Evolutionary conservation across 2,329 filamentous ascomycete species (phyloP).

Genomic region (Thermothelomyces thermophilus): DNA sequence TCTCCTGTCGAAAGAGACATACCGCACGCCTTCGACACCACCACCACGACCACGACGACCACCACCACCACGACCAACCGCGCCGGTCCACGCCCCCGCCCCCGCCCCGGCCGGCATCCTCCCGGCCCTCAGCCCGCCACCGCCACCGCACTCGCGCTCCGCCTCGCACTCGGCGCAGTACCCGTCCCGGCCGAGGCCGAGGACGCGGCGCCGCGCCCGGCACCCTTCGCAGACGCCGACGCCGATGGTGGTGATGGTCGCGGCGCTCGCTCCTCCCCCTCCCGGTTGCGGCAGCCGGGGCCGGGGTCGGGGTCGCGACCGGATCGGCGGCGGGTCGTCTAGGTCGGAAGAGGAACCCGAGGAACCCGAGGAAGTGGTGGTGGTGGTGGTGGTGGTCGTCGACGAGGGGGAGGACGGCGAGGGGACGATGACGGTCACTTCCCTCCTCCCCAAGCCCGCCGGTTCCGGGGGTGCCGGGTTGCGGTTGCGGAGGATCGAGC

Average conservation of each 20-base stretch:
- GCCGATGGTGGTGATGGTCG: neutral
- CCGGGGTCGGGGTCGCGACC: neutral
- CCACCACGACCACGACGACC: neutral
- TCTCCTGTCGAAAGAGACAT: neutral
- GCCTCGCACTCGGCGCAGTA: constrained; percentile 12
- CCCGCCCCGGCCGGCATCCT: neutral
- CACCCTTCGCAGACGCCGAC: constrained; percentile 6
- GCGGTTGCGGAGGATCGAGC: neutral
- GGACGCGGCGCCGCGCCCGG: neutral
- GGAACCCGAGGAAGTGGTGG: no score
- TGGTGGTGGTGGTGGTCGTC: no score
- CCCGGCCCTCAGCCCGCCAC: neutral
- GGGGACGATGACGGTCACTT: neutral
- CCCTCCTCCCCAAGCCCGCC: no score
- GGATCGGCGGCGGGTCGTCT: neutral
- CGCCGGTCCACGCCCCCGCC: no score
- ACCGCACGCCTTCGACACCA: neutral
- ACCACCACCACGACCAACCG: neutral
- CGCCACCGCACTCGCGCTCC: no score
- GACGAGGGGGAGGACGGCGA: neutral
- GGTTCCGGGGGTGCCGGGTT: neutral
- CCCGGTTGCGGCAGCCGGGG: neutral
- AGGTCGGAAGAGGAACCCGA: neutral
- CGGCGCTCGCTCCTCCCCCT: neutral
- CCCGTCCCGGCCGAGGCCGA: neutral